Evolutionary conservation across 2,329 filamentous ascomycete genomes (phyloP).

Genomic region (Arachnomyces sp.): DNA sequence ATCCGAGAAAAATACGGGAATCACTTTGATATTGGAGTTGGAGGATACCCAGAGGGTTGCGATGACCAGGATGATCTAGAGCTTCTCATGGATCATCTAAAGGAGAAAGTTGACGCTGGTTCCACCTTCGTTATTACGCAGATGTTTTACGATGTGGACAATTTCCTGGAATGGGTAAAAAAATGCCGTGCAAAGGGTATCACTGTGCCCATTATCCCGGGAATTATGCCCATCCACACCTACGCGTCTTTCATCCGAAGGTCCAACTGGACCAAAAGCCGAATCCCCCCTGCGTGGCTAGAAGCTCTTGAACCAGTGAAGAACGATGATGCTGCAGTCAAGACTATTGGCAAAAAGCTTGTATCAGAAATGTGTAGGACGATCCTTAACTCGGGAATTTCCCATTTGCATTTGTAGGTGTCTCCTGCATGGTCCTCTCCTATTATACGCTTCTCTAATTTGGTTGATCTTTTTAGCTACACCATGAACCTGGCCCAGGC

Average conservation of each 20-base stretch:
- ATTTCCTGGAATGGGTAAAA: slow-evolving; percentile 83
- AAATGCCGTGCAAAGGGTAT: slow-evolving; percentile 83
- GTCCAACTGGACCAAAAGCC: slow-evolving; percentile 83
- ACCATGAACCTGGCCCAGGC: slow-evolving; percentile 98
- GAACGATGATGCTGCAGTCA: slow-evolving; percentile 88
- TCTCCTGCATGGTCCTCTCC: not conserved
- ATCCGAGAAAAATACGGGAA: slow-evolving; percentile 71
- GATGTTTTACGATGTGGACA: slow-evolving; percentile 98
- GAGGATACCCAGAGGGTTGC: slow-evolving; percentile 90
- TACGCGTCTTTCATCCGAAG: slow-evolving; percentile 87
- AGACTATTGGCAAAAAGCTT: slow-evolving; percentile 78
- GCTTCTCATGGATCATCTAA: slow-evolving; percentile 77
- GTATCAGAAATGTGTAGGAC: slow-evolving; percentile 85
- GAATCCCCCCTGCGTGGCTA: slow-evolving; percentile 72
- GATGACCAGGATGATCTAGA: slow-evolving; percentile 89
- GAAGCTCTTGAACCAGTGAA: slow-evolving; percentile 82
- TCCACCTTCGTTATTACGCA: slow-evolving; percentile 93
- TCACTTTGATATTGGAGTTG: slow-evolving; percentile 96
- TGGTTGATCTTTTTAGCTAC: slow-evolving; percentile 46
- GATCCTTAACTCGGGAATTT: slow-evolving; percentile 71
- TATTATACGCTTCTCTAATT: not conserved
- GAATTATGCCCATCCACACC: slow-evolving; percentile 90
- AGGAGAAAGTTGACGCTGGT: slow-evolving; percentile 93
- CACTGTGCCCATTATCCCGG: slow-evolving; percentile 70
- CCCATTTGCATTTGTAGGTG: slow-evolving; percentile 75